These are phyloP conservation scores for Lumnitzera racemosa DNA, from an alignment of 345 rosid genomes.

Conservation along the genomic window DNA sequence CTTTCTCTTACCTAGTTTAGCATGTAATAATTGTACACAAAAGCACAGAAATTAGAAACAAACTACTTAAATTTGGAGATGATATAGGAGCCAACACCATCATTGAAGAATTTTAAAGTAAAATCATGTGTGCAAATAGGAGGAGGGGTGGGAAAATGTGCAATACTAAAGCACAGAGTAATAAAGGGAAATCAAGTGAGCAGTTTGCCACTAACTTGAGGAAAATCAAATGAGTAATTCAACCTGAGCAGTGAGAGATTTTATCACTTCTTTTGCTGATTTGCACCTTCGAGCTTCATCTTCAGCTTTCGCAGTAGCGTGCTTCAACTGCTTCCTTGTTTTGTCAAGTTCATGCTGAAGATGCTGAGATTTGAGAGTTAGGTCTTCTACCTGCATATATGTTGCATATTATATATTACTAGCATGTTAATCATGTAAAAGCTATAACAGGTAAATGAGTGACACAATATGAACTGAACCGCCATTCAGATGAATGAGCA, in stretches of 20 bases:
- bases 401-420: not conserved
- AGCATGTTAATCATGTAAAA: not conserved
- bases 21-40: too few species aligned
- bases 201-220: not conserved
- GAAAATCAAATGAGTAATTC: not conserved
- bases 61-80: too few species aligned
- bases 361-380: constrained; percentile 37
- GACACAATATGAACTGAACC: not conserved
- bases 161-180: too few species aligned
- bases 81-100: too few species aligned
- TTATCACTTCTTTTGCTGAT: constrained; percentile 77
- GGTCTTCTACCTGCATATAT: constrained; percentile 60
- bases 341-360: constrained; percentile 77
- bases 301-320: constrained; percentile 61
- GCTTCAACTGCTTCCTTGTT: constrained; percentile 50
- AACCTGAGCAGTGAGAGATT: constrained; percentile 76
- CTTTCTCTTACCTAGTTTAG: too few species aligned
- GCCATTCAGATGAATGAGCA: not conserved
- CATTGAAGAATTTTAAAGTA: too few species aligned
- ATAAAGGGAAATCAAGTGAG: too few species aligned
- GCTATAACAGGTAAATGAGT: not conserved
- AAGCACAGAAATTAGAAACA: too few species aligned
- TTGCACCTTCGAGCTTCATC: constrained; percentile 84
- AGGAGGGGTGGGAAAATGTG: too few species aligned
- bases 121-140: too few species aligned